Evolutionary conservation across 306 rosid genomes (phyloP).

Genomic region (Dalbergia oliveri): DNA sequence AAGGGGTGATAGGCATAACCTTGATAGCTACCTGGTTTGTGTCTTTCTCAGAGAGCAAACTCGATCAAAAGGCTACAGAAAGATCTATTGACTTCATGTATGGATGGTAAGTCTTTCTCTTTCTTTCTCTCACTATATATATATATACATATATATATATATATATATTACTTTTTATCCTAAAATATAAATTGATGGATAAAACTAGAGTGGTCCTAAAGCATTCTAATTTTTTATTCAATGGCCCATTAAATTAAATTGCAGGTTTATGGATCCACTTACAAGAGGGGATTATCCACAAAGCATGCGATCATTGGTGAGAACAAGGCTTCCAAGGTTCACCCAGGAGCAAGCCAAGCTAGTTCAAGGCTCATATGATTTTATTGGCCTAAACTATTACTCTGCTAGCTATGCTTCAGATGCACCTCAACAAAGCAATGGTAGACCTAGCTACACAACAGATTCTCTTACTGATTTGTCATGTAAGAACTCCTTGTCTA

Average conservation of each 20-base stretch:
- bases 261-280: slow-evolving; percentile 68
- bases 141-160: too few species aligned
- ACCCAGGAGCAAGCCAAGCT: slow-evolving; percentile 41
- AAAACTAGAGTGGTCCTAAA: too few species aligned
- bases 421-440: slow-evolving; percentile 28
- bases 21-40: slow-evolving; percentile 50
- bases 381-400: slow-evolving; percentile 71
- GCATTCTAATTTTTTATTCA: too few species aligned
- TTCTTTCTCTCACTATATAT: too few species aligned
- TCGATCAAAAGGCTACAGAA: slow-evolving; percentile 48
- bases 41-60: slow-evolving; percentile 44
- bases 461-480: slow-evolving; percentile 48
- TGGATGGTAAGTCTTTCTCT: slow-evolving; percentile 49
- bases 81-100: slow-evolving; percentile 58
- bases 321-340: slow-evolving; percentile 62
- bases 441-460: slow-evolving; percentile 30
- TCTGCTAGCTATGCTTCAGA: slow-evolving; percentile 50
- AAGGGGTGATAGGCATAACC: slow-evolving; percentile 67
- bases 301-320: slow-evolving; percentile 57
- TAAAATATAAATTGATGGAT: too few species aligned
- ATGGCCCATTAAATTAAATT: neutral
- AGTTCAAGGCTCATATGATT: slow-evolving; percentile 65
- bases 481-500: slow-evolving; percentile 32
- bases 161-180: too few species aligned
- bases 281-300: slow-evolving; percentile 68